Base-by-base conservation (phyloP, 345 rosid genomes). In the Geranium brycei region DNA sequence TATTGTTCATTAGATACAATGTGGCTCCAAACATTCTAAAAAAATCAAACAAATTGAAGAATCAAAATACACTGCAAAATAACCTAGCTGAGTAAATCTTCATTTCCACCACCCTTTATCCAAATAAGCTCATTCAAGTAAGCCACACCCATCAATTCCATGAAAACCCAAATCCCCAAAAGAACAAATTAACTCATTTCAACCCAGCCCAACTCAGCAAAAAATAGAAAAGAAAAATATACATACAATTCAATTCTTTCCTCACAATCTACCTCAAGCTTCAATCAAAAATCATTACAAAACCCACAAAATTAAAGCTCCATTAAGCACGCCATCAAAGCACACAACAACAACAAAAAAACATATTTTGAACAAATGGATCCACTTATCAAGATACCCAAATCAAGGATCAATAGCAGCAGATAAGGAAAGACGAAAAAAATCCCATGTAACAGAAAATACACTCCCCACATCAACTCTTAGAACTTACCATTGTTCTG, bases 1-100 rank as follows among this genome's bases (percentile, higher is more conserved):
- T 2, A 62, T 68, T 35, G 65, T 64, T 58, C 41, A 68, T 77
- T 61, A 81, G 83, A 82, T 78, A 73, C 78, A 63, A 31, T 23
- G 47, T 18, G 60, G 55, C 51, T 31, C 55, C 31, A 68, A 65
- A 67, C 62, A 59, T 56, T 65, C 51, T 28, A 58, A 16, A 63
- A 58, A 61, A 62, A 13, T 63, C 58, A 23, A 60, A 62, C 51
- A 64, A 23, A 62, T 32, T 18, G 59, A 64, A 55, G 63, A 35
- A 23, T 23, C 41, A 35, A 35, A 35, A 23, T 2, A 35, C 41
- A 35, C 5, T 35, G 41, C 61, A 58, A 51, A 7, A 5, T 14
- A 16, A 31, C 28, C 28, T 23, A 23, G 28, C 28, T 23, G 51
- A 35, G 11, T 19, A 66, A 64, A 61, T 63, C 64, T 51, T 32